Evolutionary conservation across 108 stramenopile species (phyloP).

Genomic region (Fragilariopsis cylindrus): DNA sequence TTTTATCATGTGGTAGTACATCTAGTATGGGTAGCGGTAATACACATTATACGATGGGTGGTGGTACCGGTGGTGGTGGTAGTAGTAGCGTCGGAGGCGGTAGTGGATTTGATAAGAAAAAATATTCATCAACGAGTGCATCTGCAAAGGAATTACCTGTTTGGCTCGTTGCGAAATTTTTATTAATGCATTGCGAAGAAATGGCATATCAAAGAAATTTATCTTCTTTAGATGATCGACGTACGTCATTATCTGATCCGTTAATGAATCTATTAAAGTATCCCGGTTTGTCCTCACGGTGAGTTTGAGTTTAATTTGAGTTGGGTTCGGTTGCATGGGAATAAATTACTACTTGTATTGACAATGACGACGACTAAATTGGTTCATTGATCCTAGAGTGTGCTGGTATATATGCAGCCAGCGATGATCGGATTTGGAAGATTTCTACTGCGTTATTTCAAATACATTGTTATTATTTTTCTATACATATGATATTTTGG

Average conservation of each 20-base stretch:
- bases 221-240: slow-evolving; percentile 72
- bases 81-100: slow-evolving; percentile 6
- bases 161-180: slow-evolving; percentile 82
- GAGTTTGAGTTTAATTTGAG: background rate
- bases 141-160: slow-evolving; percentile 86
- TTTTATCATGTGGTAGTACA: slow-evolving; percentile 80
- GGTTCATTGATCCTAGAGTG: too few species aligned
- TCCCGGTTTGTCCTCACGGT: slow-evolving; percentile 56
- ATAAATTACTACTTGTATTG: too few species aligned
- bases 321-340: too few species aligned
- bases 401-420: too few species aligned
- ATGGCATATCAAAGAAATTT: slow-evolving; percentile 67
- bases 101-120: slow-evolving; percentile 44
- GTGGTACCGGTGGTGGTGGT: slow-evolving; percentile 10
- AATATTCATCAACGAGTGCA: slow-evolving; percentile 33
- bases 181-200: slow-evolving; percentile 84
- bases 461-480: too few species aligned
- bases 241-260: slow-evolving; percentile 29
- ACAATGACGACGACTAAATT: too few species aligned
- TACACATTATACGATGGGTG: slow-evolving; percentile 37
- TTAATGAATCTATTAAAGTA: slow-evolving; percentile 50
- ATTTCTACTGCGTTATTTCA: too few species aligned
- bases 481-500: too few species aligned
- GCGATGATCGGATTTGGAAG: too few species aligned
- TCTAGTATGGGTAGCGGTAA: slow-evolving; percentile 78